A percentile compares a stretch with the other conserved stretches of the same genome.
phyloP scores from a whole-genome alignment of 129 eudicot species.

The Glebionis coronaria region DNA sequence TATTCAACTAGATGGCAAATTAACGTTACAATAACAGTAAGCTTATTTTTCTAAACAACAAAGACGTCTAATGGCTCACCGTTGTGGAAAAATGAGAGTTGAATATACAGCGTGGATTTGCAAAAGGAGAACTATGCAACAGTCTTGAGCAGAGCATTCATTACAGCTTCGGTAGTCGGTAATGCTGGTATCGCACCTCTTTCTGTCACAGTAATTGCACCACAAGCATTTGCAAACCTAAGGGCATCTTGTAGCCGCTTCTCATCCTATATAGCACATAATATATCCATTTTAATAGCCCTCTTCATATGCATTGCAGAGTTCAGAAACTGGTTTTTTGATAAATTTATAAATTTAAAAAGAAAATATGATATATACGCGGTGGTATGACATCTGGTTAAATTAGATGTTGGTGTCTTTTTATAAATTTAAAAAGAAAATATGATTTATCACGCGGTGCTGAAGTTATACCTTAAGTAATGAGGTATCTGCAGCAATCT shows the following conservation, averaged over 20 bases:
- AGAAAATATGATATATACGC: background rate
- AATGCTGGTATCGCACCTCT: conserved; percentile 98
- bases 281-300: no score
- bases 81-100: conserved; percentile 6
- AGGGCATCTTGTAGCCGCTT: conserved; percentile 66
- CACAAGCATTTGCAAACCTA: conserved; percentile 89
- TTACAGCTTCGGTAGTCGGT: conserved; percentile 73
- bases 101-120: conserved; percentile 19
- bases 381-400: no score
- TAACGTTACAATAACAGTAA: conserved; percentile 17
- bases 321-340: no score
- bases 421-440: background rate
- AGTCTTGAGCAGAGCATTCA: conserved; percentile 55
- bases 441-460: background rate
- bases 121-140: conserved; percentile 43
- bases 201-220: conserved; percentile 88
- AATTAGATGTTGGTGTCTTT: background rate
- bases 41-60: conserved; percentile 9
- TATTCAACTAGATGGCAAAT: background rate
- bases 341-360: background rate
- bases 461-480: conserved; percentile 58
- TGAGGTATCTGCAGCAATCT: conserved; percentile 69
- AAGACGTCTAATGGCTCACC: conserved; percentile 7
- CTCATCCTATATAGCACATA: conserved; percentile 47
- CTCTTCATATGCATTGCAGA: no score